phyloP scores from a whole-genome alignment of 2,329 filamentous ascomycete species.

The Xylaria sp. region DNA sequence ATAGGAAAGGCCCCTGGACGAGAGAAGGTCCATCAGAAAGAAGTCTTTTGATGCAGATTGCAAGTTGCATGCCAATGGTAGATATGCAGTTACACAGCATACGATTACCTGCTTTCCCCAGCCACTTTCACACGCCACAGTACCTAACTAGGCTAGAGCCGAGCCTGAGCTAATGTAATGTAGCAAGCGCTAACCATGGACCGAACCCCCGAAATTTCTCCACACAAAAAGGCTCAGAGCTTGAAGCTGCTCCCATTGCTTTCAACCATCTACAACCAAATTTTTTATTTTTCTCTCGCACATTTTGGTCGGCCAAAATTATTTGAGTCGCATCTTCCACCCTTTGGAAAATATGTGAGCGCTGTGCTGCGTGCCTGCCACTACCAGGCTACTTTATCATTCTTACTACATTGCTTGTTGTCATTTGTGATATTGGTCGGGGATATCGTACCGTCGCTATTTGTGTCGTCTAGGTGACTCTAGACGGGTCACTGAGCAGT shows the following conservation, averaged over 20 bases:
- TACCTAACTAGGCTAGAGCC: too few relatives aligned
- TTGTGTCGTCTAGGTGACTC: not conserved
- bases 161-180: too few relatives aligned
- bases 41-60: too few relatives aligned
- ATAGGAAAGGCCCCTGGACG: too few relatives aligned
- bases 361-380: constrained; percentile 27
- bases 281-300: constrained; percentile 2
- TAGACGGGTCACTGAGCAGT: not conserved
- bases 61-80: too few relatives aligned
- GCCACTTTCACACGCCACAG: too few relatives aligned
- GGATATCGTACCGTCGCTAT: not conserved
- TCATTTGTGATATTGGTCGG: not conserved
- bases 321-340: not conserved
- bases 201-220: constrained; percentile 21
- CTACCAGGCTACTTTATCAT: constrained; percentile 24
- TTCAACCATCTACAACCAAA: constrained; percentile 12
- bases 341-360: constrained; percentile 37
- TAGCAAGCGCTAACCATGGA: too few relatives aligned
- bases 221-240: constrained; percentile 22
- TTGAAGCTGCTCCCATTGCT: constrained; percentile 1
- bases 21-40: too few relatives aligned
- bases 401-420: constrained; percentile 6
- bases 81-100: not conserved
- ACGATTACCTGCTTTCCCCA: not conserved
- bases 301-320: not conserved